Percentiles rank a stretch among this genome's conserved stretches.
phyloP scores from a whole-genome alignment of 202 grass and related monocot genomes.

The Eragrostis tef region DNA sequence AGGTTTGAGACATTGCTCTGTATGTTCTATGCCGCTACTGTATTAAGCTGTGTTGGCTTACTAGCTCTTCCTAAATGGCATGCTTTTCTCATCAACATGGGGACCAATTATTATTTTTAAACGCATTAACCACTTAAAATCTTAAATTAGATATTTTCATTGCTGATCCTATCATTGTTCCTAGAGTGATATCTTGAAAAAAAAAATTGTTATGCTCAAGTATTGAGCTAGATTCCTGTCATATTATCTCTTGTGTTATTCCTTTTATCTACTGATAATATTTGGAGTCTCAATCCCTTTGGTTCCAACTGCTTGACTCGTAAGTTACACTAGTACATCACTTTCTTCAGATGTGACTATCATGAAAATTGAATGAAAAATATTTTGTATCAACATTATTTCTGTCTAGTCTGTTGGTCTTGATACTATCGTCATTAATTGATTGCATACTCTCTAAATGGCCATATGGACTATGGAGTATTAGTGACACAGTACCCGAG shows the following conservation, averaged over 20 bases:
- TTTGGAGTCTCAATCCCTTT: conserved; percentile 83
- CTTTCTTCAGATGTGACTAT: conserved; percentile 3
- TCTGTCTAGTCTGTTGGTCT: not conserved
- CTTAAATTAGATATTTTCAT: not conserved
- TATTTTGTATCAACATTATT: not conserved
- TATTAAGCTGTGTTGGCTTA: conserved; percentile 12
- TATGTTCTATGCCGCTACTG: conserved; percentile 9
- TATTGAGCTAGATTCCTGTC: not conserved
- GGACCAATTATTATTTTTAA: conserved; percentile 13
- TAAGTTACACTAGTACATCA: conserved; percentile 56
- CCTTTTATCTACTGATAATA: too few relatives aligned
- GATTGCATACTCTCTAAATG: not conserved
- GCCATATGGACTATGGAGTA: not conserved
- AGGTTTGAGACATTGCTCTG: conserved; percentile 12
- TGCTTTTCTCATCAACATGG: conserved; percentile 21
- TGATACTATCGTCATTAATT: not conserved
- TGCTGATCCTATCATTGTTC: conserved; percentile 34
- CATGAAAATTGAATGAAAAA: not conserved
- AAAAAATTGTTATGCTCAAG: conserved; percentile 3
- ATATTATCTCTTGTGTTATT: too few relatives aligned
- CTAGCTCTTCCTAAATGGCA: conserved; percentile 3
- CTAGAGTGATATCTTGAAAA: conserved; percentile 11
- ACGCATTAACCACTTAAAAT: conserved; percentile 15
- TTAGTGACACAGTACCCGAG: not conserved
- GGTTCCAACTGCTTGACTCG: conserved; percentile 90